Conservation (phyloP, 2,329 filamentous ascomycete species). For the Calycina marina region DNA sequence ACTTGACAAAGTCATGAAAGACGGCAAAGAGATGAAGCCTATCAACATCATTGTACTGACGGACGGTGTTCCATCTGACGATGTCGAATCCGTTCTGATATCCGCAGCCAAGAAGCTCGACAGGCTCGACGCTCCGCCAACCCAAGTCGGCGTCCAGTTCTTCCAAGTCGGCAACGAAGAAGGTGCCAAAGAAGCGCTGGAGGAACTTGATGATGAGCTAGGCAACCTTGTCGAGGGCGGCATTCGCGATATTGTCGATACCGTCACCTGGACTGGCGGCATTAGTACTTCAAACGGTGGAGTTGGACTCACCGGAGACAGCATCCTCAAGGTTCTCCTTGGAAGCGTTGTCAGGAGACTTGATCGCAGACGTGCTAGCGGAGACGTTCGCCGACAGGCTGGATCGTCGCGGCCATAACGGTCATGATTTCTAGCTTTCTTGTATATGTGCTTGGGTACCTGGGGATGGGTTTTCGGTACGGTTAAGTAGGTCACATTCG, state of each 20-base stretch:
- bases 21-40: slow-evolving; percentile 44
- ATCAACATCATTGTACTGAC: slow-evolving; percentile 90
- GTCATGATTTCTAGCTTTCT: too few relatives aligned
- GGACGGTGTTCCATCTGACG: slow-evolving; percentile 70
- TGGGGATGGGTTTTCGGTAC: too few relatives aligned
- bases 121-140: slow-evolving; percentile 49
- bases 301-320: slow-evolving; percentile 44
- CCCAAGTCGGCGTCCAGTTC: slow-evolving; percentile 88
- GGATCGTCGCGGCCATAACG: too few relatives aligned
- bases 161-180: slow-evolving; percentile 78
- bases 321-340: slow-evolving; percentile 69
- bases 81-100: slow-evolving; percentile 58
- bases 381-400: too few relatives aligned
- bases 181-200: slow-evolving; percentile 48
- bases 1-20: slow-evolving; percentile 29
- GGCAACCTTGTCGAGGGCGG: slow-evolving; percentile 35
- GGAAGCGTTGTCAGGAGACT: slow-evolving; percentile 58
- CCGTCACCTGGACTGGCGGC: slow-evolving; percentile 54
- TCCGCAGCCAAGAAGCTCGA: slow-evolving; percentile 57
- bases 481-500: too few relatives aligned
- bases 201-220: slow-evolving; percentile 62
- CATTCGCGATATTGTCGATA: slow-evolving; percentile 83
- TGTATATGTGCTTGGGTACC: too few relatives aligned
- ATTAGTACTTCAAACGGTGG: slow-evolving; percentile 24
- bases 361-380: slow-evolving; percentile 31